phyloP scores from a whole-genome alignment of 768 basidiomycete genomes.

The Mycena sanguinolenta region DNA sequence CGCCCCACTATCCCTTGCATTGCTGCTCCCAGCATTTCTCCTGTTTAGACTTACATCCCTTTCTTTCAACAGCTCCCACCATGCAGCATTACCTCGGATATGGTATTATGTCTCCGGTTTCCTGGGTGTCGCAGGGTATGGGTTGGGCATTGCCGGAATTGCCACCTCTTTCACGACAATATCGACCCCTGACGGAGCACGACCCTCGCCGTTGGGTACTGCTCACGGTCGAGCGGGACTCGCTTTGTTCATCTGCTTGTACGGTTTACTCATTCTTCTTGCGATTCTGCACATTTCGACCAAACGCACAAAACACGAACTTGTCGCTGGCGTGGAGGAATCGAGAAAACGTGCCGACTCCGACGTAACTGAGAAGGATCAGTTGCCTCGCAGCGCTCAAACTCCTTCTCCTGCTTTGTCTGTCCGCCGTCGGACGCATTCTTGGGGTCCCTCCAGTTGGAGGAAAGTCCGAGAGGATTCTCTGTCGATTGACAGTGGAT shows the following conservation, averaged over 20 bases:
- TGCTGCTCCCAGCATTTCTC: slow-evolving; percentile 53
- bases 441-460: slow-evolving; percentile 64
- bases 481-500: slow-evolving; percentile 59
- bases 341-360: slow-evolving; percentile 39
- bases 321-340: slow-evolving; percentile 27
- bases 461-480: slow-evolving; percentile 60
- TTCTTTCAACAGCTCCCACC: slow-evolving; percentile 35
- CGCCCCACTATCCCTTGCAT: slow-evolving; percentile 58
- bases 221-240: slow-evolving; percentile 76
- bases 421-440: slow-evolving; percentile 59
- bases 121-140: slow-evolving; percentile 51
- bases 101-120: slow-evolving; percentile 53
- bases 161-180: slow-evolving; percentile 65
- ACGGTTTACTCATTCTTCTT: slow-evolving; percentile 62
- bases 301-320: slow-evolving; percentile 34
- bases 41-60: slow-evolving; percentile 50
- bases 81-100: slow-evolving; percentile 28
- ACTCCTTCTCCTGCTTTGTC: slow-evolving; percentile 58
- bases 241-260: slow-evolving; percentile 73
- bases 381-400: slow-evolving; percentile 49
- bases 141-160: slow-evolving; percentile 45
- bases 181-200: slow-evolving; percentile 44
- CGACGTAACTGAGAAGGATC: slow-evolving; percentile 47
- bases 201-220: slow-evolving; percentile 60
- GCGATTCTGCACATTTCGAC: slow-evolving; percentile 32